phyloP scores from a whole-genome alignment of 2,329 filamentous ascomycete genomes.

The Cytospora chrysosperma region DNA sequence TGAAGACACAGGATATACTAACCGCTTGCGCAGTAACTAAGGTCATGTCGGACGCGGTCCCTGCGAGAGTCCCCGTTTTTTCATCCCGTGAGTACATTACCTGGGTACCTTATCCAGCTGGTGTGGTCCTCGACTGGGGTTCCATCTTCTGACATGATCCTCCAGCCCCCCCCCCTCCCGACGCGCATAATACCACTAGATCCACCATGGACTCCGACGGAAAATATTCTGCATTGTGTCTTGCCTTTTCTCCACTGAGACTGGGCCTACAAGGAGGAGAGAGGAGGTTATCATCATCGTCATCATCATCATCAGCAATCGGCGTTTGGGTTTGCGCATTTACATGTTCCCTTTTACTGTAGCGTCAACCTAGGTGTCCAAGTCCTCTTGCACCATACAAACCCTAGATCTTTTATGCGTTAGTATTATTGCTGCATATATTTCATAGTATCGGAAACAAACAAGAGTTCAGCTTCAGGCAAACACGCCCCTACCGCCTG shows the following conservation, averaged over 20 bases:
- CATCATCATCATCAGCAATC: conserved; percentile 5
- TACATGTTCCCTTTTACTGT: neutral
- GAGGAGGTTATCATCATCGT: neutral
- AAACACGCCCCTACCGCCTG: neutral
- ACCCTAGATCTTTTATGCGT: neutral
- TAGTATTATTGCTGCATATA: conserved; percentile 7
- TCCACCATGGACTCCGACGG: neutral
- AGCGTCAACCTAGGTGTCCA: neutral
- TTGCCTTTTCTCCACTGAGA: neutral
- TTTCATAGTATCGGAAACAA: neutral
- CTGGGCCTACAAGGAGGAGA: neutral
- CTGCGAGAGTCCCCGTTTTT: neutral
- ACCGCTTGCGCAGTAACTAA: conserved; percentile 8
- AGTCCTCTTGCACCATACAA: neutral
- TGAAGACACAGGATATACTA: neutral
- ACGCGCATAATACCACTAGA: neutral
- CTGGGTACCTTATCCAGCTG: neutral
- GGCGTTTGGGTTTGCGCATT: conserved; percentile 15
- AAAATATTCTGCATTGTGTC: neutral
- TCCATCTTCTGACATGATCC: neutral
- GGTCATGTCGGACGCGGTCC: neutral
- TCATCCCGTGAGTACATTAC: neutral
- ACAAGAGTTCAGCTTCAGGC: neutral
- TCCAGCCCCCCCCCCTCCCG: too few relatives aligned
- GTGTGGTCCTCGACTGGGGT: neutral